Conservation (phyloP, 768 basidiomycete genomes). For the Boletus rubroflammeus region DNA sequence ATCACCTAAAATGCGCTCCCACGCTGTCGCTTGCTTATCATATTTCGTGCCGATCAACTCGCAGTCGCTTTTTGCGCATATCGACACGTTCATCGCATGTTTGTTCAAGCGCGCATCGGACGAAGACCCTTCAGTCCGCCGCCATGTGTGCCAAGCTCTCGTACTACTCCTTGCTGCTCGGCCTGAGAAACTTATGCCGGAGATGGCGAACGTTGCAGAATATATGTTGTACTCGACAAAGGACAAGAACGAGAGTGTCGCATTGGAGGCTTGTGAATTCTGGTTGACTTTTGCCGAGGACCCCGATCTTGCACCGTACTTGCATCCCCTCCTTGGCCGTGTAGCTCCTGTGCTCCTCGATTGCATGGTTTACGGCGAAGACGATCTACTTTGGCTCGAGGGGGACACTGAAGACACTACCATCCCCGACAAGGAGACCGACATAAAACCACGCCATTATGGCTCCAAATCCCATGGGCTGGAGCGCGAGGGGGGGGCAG, state of each 20-base stretch:
- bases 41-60: conserved; percentile 87
- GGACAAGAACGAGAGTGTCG: conserved; percentile 94
- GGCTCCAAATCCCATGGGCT: conserved; percentile 80
- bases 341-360: conserved; percentile 94
- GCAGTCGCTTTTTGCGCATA: conserved; percentile 84
- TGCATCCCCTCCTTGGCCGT: conserved; percentile 84
- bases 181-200: conserved; percentile 95
- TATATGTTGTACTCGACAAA: conserved; percentile 99
- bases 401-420: conserved; percentile 85
- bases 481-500: conserved; percentile 58
- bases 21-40: conserved; percentile 91
- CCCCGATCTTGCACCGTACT: conserved; percentile 75
- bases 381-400: conserved; percentile 93
- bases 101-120: conserved; percentile 95
- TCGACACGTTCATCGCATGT: conserved; percentile 90
- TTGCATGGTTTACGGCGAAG: conserved; percentile 96
- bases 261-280: conserved; percentile 98
- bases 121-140: conserved; percentile 88
- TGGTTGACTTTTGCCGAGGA: conserved; percentile 99
- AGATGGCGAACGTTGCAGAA: conserved; percentile 92
- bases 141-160: conserved; percentile 93
- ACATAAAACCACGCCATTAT: conserved; percentile 96
- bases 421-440: conserved; percentile 90
- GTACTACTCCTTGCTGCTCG: conserved; percentile 89
- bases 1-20: conserved; percentile 84